phyloP scores from a whole-genome alignment of 495 filamentous ascomycete genomes.

The Neurospora sp. region DNA sequence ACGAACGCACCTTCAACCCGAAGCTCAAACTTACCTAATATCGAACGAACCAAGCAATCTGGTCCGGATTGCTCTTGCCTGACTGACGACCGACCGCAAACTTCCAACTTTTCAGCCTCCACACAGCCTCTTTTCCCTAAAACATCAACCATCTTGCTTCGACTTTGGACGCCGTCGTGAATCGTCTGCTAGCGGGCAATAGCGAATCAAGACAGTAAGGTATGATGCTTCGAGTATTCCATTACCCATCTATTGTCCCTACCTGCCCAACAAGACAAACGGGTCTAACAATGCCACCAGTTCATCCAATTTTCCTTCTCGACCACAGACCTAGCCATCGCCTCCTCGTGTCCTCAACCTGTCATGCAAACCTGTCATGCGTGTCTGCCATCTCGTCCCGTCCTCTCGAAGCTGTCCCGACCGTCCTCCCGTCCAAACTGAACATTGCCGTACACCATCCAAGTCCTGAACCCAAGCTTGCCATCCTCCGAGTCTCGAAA shows the following conservation, averaged over 20 bases:
- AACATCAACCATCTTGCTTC: not conserved
- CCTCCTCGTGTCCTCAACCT: not conserved
- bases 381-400: not conserved
- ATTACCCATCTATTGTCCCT: not conserved
- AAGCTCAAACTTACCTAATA: not conserved
- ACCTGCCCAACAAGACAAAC: not conserved
- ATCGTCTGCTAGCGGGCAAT: not conserved
- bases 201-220: not conserved
- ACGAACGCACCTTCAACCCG: not conserved
- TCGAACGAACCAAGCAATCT: not conserved
- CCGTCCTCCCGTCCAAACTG: not conserved
- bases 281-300: not conserved
- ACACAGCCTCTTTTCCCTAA: not conserved
- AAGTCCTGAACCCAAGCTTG: not conserved
- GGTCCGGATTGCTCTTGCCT: not conserved
- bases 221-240: not conserved
- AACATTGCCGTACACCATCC: not conserved
- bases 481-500: not conserved
- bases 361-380: not conserved
- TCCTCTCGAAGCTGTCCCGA: not conserved
- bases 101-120: not conserved
- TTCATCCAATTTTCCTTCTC: not conserved
- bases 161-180: not conserved
- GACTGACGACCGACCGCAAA: not conserved
- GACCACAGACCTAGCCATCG: not conserved